Base-by-base conservation (phyloP, 2,329 filamentous ascomycete species). In the Pseudopithomyces maydicus region DNA sequence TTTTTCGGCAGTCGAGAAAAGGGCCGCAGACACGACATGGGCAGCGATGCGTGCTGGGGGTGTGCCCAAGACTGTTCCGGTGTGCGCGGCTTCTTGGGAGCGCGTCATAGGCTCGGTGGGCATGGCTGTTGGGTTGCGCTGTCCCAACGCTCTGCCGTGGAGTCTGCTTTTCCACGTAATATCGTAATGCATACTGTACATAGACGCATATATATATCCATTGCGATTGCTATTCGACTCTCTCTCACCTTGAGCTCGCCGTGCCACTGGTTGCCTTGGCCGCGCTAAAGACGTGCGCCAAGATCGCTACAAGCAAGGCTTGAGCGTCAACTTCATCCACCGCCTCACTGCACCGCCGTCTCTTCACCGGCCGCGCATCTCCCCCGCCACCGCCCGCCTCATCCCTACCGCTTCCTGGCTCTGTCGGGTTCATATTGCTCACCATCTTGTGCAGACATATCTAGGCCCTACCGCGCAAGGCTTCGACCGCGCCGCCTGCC, bases 301-400 rank as follows among this genome's bases (percentile, higher is more conserved):
- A 57, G 55, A 19, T 29, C 54, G 54, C 54, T 52, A 52, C n/a
- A 29, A 15, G 11, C 14, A 32, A n/a, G 23, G 23, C 35, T 38
- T 38, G 12, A n/a, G 12, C 35, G 14, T 15, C 14, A 6, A 10
- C 14, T 41, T 41, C 2, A 41, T 3, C 29, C 35, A 8, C n/a
- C 36, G n/a, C 45, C 29, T 43, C 32, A 20, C 52, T 33, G 35
- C 52, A 26, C 54, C 22, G 38, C 53, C 49, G 15, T 32, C 52
- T 47, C 53, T 41, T 51, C 54, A 56, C 47, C 54, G 54, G 54
- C 46, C 39, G 39, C 26, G 39, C 52, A 56, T 55, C 29, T 44
- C 36, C 26, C 14, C 20, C 35, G 26, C 47, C 48, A 38, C 47
- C 43, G 23, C 20, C 48, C 33, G 20, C 54, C 49, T 33, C 47